Conservation (phyloP, 306 rosid genomes). For the Lagenaria siceraria region DNA sequence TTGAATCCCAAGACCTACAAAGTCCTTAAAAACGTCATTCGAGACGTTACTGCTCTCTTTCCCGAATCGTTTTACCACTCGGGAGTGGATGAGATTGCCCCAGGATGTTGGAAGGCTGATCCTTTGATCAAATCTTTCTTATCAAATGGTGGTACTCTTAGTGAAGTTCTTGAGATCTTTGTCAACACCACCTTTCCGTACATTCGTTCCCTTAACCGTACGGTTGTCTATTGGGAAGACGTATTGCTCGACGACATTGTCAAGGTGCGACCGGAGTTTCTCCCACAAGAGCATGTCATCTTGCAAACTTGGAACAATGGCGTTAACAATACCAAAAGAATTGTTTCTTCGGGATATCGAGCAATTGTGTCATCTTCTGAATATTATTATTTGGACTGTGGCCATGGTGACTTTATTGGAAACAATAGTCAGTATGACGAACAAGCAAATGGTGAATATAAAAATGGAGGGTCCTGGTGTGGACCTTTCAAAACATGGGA, state of each 20-base stretch:
- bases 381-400: slow-evolving; percentile 81
- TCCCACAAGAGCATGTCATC: slow-evolving; percentile 55
- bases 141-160: slow-evolving; percentile 55
- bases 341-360: slow-evolving; percentile 61
- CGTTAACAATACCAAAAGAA: slow-evolving; percentile 45
- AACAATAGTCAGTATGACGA: slow-evolving; percentile 38
- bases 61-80: slow-evolving; percentile 62
- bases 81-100: slow-evolving; percentile 68
- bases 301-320: slow-evolving; percentile 88
- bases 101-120: slow-evolving; percentile 80
- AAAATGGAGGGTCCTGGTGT: slow-evolving; percentile 80
- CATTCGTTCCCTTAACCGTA: slow-evolving; percentile 62
- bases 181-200: slow-evolving; percentile 57
- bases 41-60: slow-evolving; percentile 38
- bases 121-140: slow-evolving; percentile 38
- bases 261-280: slow-evolving; percentile 27
- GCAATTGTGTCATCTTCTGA: slow-evolving; percentile 59
- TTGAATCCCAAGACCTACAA: slow-evolving; percentile 62
- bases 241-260: slow-evolving; percentile 31
- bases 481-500: slow-evolving; percentile 90
- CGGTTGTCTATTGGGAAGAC: slow-evolving; percentile 80
- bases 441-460: slow-evolving; percentile 15
- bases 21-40: slow-evolving; percentile 61
- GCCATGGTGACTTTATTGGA: slow-evolving; percentile 65
- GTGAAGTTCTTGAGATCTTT: slow-evolving; percentile 54